Evolutionary conservation across 768 basidiomycete genomes (phyloP), one percentile per base, ranked within the genome.

Genomic region (Amanita exitialis): DNA sequence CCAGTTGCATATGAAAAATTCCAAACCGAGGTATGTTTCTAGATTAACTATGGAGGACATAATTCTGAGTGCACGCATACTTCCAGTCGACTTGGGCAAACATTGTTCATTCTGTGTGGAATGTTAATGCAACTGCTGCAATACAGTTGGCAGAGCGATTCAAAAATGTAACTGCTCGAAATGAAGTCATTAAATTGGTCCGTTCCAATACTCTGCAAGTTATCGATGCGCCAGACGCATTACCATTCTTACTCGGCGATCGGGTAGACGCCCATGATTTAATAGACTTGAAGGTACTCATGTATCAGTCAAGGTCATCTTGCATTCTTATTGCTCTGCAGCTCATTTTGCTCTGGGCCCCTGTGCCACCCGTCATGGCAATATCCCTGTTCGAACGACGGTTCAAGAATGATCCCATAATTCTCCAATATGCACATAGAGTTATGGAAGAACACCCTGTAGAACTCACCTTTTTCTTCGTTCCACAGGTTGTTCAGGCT

Each of bases 401-500:
- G 49, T 94, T 85, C 64, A 76, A 82, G 55, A 89, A 80, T 58
- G 84, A 98, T 60, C 86, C 95, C 0, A 64, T 90, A 32, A 66
- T 96, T 32, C 69, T 98, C 18, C 96, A 99, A 82, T 98, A 97
- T 62, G 94, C 94, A 0, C 91, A 98, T 67, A 79, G 94, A 38
- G 93, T 94, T 1, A 69, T 99, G 38, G 92, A 92, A 62, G 89
- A 95, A 63, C 93, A 98, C 62, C 89, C 93, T 0, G 90, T 98
- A 8, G 85, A 90, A 12, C 62, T 97, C 47, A 95, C 95, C 0
- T 99, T 99, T 76, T 99, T 98, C 73, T 99, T 95, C 62, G 93
- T 99, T 28, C 96, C 96, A 0, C 96, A 99, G 74, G 84, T 98
- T 16, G 96, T 98, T 1, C 96, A 99, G 62, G 93, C 93, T 3